Percentiles rank a stretch among this genome's conserved stretches.
Evolutionary conservation across 257 asterid genomes (phyloP).

Genomic region (Fraxinus anomala): DNA sequence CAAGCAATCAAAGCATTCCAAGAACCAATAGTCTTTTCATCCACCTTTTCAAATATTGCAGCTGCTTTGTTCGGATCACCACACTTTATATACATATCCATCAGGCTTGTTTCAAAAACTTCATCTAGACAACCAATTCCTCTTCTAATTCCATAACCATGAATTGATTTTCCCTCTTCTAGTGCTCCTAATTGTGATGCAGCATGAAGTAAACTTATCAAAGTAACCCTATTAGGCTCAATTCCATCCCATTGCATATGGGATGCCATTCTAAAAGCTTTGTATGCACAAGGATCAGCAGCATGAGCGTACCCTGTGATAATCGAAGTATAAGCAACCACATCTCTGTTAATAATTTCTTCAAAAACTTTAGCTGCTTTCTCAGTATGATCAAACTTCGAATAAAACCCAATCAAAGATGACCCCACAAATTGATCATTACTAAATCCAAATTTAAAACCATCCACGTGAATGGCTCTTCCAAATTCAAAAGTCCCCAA

Average conservation of each 20-base stretch:
- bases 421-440: conserved; percentile 51
- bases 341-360: conserved; percentile 52
- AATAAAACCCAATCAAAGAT: conserved; percentile 45
- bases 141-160: conserved; percentile 60
- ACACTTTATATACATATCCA: conserved; percentile 59
- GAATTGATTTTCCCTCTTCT: conserved; percentile 49
- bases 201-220: conserved; percentile 60
- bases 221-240: conserved; percentile 65
- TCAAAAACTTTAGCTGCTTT: conserved; percentile 62
- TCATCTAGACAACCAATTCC: conserved; percentile 47
- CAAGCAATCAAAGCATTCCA: conserved; percentile 58
- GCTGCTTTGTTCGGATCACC: conserved; percentile 39
- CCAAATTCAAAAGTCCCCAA: conserved; percentile 46
- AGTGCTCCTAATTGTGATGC: conserved; percentile 41
- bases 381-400: conserved; percentile 28
- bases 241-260: conserved; percentile 52
- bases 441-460: conserved; percentile 50
- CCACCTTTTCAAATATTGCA: conserved; percentile 30
- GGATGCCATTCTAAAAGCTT: conserved; percentile 42
- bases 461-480: conserved; percentile 47
- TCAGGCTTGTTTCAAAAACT: conserved; percentile 52
- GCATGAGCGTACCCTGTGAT: conserved; percentile 46
- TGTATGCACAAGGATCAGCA: conserved; percentile 31
- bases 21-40: conserved; percentile 39
- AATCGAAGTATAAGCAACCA: conserved; percentile 61